Percentiles rank a stretch among this genome's conserved stretches.
Conservation (phyloP, 2,329 filamentous ascomycete species). For the Clonostachys rosea region DNA sequence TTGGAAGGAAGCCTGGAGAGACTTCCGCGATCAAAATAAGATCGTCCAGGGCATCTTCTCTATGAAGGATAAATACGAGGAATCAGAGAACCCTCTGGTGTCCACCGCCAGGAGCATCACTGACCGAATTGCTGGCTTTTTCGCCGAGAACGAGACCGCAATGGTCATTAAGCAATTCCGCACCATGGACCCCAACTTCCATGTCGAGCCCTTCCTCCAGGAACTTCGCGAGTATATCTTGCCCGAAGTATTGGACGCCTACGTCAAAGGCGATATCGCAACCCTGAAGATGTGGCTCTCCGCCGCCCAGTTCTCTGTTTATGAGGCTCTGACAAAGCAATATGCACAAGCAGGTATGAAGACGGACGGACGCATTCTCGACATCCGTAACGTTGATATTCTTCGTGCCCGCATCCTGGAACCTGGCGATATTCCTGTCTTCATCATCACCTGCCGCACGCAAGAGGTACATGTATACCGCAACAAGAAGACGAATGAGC, state of each 20-base stretch:
- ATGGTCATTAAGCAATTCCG: constrained; percentile 98
- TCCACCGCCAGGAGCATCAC: constrained; percentile 91
- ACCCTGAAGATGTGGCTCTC: constrained; percentile 93
- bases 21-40: constrained; percentile 87
- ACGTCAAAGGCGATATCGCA: constrained; percentile 92
- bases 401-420: constrained; percentile 76
- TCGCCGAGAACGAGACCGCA: constrained; percentile 96
- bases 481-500: constrained; percentile 81
- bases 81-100: constrained; percentile 95
- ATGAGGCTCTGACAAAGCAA: constrained; percentile 93
- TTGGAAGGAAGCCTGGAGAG: constrained; percentile 98
- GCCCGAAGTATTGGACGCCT: constrained; percentile 93
- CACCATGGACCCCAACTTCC: constrained; percentile 91
- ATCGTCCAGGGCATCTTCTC: constrained; percentile 84
- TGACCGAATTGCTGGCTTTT: constrained; percentile 89
- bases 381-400: constrained; percentile 92
- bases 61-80: constrained; percentile 83
- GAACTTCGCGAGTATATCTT: constrained; percentile 98
- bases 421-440: constrained; percentile 85
- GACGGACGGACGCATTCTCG: constrained; percentile 90
- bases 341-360: constrained; percentile 91
- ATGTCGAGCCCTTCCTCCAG: constrained; percentile 88
- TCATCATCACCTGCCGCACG: constrained; percentile 93
- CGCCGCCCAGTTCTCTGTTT: constrained; percentile 93
- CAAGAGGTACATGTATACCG: constrained; percentile 98